A percentile compares a stretch with the other conserved stretches of the same genome.
Conservation (phyloP, 176 grass and related monocot genomes). For the Ensete ventricosum region DNA sequence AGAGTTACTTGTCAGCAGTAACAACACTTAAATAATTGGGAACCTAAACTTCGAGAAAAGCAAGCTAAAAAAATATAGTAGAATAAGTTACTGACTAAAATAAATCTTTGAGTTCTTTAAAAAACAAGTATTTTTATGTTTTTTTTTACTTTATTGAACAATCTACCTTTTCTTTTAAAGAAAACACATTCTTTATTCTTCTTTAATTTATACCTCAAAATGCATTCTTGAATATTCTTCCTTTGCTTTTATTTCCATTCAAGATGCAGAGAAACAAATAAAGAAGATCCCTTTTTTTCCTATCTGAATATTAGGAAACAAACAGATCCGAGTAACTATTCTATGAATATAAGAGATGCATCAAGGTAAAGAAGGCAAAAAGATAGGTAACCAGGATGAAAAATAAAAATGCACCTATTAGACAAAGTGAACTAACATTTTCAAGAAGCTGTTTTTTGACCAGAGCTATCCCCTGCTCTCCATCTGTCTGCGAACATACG, state of each 20-base stretch:
- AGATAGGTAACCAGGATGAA: background rate
- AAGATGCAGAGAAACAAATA: constrained; percentile 1
- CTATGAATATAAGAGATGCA: background rate
- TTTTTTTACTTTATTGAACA: too few relatives aligned
- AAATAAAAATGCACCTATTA: background rate
- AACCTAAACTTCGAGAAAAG: background rate
- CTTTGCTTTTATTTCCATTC: too few relatives aligned
- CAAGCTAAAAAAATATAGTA: background rate
- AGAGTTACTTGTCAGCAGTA: background rate
- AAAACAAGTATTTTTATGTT: too few relatives aligned
- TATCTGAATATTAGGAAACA: too few relatives aligned
- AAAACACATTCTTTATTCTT: too few relatives aligned
- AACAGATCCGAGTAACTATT: background rate
- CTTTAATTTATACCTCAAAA: too few relatives aligned
- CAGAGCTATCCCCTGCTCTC: constrained; percentile 62
- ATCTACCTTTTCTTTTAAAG: too few relatives aligned
- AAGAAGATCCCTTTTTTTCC: background rate
- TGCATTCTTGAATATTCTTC: too few relatives aligned
- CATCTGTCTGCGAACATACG: constrained; percentile 56
- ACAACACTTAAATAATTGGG: background rate
- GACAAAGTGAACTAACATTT: constrained; percentile 48
- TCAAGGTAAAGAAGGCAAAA: background rate
- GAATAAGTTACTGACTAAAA: too few relatives aligned
- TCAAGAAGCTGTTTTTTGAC: constrained; percentile 76
- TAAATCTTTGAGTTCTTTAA: too few relatives aligned